Evolutionary conservation across 192 early-diverging fungal genomes (phyloP), one percentile per base, ranked within the genome.

Genomic region (Entophlyctis helioformis): DNA sequence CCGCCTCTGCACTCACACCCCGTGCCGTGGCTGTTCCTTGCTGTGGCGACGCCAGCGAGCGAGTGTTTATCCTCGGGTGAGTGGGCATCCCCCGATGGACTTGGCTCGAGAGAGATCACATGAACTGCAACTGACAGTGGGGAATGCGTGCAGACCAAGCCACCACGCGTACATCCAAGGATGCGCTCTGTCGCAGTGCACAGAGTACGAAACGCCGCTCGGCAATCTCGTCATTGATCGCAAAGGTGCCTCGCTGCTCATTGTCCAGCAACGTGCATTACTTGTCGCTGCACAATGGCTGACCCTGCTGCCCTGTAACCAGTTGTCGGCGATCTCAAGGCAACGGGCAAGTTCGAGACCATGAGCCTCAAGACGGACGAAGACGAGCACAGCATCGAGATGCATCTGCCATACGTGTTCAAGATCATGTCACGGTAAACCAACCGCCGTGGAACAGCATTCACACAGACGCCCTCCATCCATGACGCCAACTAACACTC

Each of bases 331-430:
- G 80, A 82, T 39, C 67, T 96, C 18, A 36, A 56, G 32, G 54
- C 66, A 25, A 85, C 81, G 0, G 71, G 80, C 1, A 29, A 69
- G 2, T 96, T 92, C 67, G 39, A 47, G 4, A 40, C 48, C 29
- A 89, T 96, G 88, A 66, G 48, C 19, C 48, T 53, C 8, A 31
- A 55, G 10, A 71, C 66, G 5, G 95, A 98, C 51, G 88, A 96
- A 53, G 80, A 86, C 33, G 95, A 98, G 56, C 95, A 98, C 57
- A 91, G 88, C 57, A 77, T 98, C 51, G 95, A 96, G 55, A 89
- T 98, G 91, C 91, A 98, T 50, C 53, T 96, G 42, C 94, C 94
- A 9, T 96, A 80, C 62, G 73, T 85, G 4, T 82, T 81, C 64
- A 85, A 86, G 56, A 67, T 83, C 19, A 83, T 97, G 64, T 74